phyloP scores from a whole-genome alignment of 148 eudicot species.

The Vaccinium myrtillus region DNA sequence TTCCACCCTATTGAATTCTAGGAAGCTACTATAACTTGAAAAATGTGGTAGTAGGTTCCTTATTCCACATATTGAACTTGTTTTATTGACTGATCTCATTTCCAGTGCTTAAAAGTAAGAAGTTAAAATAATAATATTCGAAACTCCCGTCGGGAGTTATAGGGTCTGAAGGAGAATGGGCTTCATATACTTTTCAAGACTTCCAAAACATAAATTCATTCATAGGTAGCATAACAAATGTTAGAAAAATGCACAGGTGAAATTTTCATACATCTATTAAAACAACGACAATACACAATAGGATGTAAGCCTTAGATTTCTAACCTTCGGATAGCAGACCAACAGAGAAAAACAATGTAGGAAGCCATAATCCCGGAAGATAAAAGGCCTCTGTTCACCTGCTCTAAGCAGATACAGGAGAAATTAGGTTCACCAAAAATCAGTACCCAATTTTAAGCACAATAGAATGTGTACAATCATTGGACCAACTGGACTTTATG shows the following conservation, averaged over 20 bases:
- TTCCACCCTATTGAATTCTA: not conserved
- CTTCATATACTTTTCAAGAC: not conserved
- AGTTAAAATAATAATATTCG: not conserved
- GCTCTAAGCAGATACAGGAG: slow-evolving; percentile 25
- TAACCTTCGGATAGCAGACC: slow-evolving; percentile 95
- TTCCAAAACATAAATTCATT: not conserved
- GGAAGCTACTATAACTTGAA: not conserved
- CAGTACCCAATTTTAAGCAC: not conserved
- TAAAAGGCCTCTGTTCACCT: slow-evolving; percentile 90
- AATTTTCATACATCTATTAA: not conserved
- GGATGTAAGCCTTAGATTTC: slow-evolving; percentile 1
- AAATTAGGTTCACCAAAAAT: not conserved
- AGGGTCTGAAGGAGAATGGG: not conserved
- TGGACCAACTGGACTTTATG: not conserved
- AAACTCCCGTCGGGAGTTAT: not conserved
- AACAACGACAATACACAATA: not conserved
- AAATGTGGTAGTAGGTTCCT: not conserved
- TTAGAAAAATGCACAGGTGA: not conserved
- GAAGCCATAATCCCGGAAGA: slow-evolving; percentile 96
- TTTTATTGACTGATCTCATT: not conserved
- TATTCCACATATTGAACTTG: not conserved
- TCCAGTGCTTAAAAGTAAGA: not conserved
- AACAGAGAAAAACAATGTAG: slow-evolving; percentile 82
- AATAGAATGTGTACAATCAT: not conserved
- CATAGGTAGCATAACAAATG: not conserved